Conservation (phyloP, 1,139 yeast species). For the Diutina neorugosa region DNA sequence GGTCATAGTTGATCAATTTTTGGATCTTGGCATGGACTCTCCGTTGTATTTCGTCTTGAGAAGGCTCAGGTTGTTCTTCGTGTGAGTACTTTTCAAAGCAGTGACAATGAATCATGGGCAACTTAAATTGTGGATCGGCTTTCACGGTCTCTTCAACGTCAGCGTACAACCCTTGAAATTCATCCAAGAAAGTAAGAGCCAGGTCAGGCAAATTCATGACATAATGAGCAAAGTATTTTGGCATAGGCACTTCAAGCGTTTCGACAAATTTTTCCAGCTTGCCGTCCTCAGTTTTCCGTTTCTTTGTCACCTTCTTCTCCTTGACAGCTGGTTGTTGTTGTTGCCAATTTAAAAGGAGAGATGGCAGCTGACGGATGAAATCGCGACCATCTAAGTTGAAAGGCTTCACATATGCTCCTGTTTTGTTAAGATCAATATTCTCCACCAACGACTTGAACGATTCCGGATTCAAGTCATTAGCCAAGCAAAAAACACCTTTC, state of each 20-base stretch:
- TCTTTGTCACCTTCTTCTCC: slow-evolving; percentile 17
- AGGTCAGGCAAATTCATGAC: slow-evolving; percentile 96
- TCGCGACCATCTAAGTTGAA: slow-evolving; percentile 74
- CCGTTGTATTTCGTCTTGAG: slow-evolving; percentile 47
- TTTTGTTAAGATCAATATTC: slow-evolving; percentile 59
- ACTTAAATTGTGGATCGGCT: slow-evolving; percentile 29
- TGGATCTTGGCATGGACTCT: slow-evolving; percentile 53
- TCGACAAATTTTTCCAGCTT: slow-evolving; percentile 12
- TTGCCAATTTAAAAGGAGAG: slow-evolving; percentile 32
- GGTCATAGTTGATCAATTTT: slow-evolving; percentile 36
- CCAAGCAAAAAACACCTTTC: slow-evolving; percentile 65
- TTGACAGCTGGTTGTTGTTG: slow-evolving; percentile 14
- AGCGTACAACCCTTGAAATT: slow-evolving; percentile 58
- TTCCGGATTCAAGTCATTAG: slow-evolving; percentile 90
- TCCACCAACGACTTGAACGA: slow-evolving; percentile 57
- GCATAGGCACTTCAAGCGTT: slow-evolving; percentile 29
- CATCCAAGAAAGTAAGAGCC: slow-evolving; percentile 76
- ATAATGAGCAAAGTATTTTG: slow-evolving; percentile 54
- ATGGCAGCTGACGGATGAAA: slow-evolving; percentile 54
- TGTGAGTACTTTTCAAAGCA: slow-evolving; percentile 83
- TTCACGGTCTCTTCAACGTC: slow-evolving; percentile 22
- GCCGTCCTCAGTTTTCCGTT: slow-evolving; percentile 18
- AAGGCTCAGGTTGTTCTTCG: slow-evolving; percentile 52
- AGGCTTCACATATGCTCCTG: slow-evolving; percentile 44
- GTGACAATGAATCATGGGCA: slow-evolving; percentile 79